Conservation (phyloP, 768 basidiomycete genomes). For the Amanita subjunquillea region DNA sequence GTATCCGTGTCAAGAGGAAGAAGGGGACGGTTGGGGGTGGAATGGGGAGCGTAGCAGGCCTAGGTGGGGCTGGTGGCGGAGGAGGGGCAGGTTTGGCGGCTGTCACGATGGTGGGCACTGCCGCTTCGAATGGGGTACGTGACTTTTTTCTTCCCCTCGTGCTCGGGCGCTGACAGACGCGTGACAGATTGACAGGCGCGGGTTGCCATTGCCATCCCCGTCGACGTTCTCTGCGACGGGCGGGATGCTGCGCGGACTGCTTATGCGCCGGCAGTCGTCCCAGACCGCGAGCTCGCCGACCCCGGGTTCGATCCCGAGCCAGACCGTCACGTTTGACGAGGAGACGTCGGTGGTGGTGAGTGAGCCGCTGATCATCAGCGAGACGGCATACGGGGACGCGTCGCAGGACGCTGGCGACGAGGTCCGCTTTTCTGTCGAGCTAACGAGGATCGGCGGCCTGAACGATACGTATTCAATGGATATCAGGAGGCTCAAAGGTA, state of each 20-base stretch:
- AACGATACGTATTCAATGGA: conserved; percentile 89
- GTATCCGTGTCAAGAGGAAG: conserved; percentile 67
- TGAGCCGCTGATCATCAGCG: conserved; percentile 32
- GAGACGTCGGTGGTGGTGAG: conserved; percentile 33
- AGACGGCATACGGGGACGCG: conserved; percentile 71
- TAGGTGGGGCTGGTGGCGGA: conserved; percentile 17
- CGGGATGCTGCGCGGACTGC: conserved; percentile 78
- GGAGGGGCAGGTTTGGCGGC: conserved; percentile 48
- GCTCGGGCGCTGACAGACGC: neutral
- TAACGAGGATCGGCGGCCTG: conserved; percentile 83
- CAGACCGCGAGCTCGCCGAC: conserved; percentile 43
- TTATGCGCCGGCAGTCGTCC: conserved; percentile 87
- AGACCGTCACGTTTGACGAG: conserved; percentile 28
- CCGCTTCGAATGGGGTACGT: conserved; percentile 82
- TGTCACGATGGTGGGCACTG: conserved; percentile 69
- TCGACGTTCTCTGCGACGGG: conserved; percentile 57
- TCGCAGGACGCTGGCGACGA: conserved; percentile 85
- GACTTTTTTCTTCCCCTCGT: neutral
- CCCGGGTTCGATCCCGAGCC: conserved; percentile 8
- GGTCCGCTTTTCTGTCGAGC: conserved; percentile 91
- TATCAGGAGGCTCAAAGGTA: conserved; percentile 86
- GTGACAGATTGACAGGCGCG: conserved; percentile 76
- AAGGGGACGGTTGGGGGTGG: conserved; percentile 38
- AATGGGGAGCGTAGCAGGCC: conserved; percentile 18
- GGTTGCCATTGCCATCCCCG: conserved; percentile 74